Evolutionary conservation across 163 green algal genomes (phyloP), one percentile per base, ranked within the genome.

Genomic region (Chlorella variabilis): DNA sequence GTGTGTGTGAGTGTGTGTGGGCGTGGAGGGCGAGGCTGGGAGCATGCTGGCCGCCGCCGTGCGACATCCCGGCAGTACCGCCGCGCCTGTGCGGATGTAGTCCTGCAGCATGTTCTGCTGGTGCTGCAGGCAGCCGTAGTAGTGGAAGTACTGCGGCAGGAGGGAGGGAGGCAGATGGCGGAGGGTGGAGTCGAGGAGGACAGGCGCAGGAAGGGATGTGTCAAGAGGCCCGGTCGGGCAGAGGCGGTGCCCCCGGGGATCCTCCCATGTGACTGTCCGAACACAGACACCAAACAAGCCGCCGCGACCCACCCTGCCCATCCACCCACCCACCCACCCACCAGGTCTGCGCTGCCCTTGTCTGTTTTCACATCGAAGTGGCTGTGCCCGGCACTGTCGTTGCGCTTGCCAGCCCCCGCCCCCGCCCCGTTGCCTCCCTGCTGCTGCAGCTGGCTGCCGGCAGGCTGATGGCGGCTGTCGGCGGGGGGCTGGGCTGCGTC

Each of bases 21-120:
- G 15, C 45, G 15, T 11, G 11, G 45, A 54, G 45, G 15, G 45
- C 45, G 11, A 54, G 45, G 45, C 45, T n/a, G n/a, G n/a, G n/a
- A n/a, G n/a, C n/a, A n/a, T n/a, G n/a, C n/a, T n/a, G n/a, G n/a
- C n/a, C n/a, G n/a, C n/a, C n/a, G 45, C 45, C 45, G 45, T 54
- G 45, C 45, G 15, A 15, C 45, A 54, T 11, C 45, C 45, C 45
- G 45, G n/a, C n/a, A n/a, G n/a, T n/a, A n/a, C n/a, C n/a, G n/a
- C n/a, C n/a, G n/a, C 54, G 49, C 70, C 70, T 38, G 88, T 91
- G 17, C 88, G 62, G 23, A 92, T 80, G 42, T 87, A 90, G 63
- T 91, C 87, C 78, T 87, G 81, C 71, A 89, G 89, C 95, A 98
- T 98, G 91, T 98, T 98, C 81, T 98, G 96, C 88, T 98, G 95